Conservation (phyloP, 2,329 filamentous ascomycete genomes). For the Aspergillus quadricinctus region DNA sequence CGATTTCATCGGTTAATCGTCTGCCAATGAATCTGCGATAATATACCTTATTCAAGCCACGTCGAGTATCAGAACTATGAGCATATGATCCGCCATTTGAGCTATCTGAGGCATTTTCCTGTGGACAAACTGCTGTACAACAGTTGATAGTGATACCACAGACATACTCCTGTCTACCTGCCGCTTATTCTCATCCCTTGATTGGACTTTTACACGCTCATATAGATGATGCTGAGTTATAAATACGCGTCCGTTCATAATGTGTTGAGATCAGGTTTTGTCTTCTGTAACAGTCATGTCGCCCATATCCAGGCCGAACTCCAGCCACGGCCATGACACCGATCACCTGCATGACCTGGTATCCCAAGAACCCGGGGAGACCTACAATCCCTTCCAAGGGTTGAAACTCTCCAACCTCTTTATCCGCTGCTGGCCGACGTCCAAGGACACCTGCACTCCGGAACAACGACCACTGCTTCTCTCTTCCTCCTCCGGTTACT, state of each 20-base stretch:
- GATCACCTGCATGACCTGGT: constrained; percentile 2
- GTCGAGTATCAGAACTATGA: neutral
- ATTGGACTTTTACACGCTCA: neutral
- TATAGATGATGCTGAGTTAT: neutral
- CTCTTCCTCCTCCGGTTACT: neutral
- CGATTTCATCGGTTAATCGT: neutral
- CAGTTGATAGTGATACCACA: neutral
- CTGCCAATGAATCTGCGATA: neutral
- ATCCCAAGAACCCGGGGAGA: neutral
- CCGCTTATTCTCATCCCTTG: neutral
- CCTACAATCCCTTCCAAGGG: neutral
- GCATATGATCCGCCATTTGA: neutral
- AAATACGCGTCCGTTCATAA: neutral
- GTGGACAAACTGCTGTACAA: neutral
- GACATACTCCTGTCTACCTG: neutral
- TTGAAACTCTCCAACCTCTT: constrained; percentile 1
- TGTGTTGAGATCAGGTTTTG: neutral
- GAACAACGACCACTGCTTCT: constrained; percentile 15
- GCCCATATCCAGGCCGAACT: neutral
- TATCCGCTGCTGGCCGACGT: constrained; percentile 1
- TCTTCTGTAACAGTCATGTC: neutral
- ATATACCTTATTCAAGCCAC: neutral
- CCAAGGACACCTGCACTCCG: neutral
- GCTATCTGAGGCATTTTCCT: neutral
- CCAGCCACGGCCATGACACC: neutral